Base-by-base conservation (phyloP, 495 filamentous ascomycete genomes). In the Aspergillus campestris region DNA sequence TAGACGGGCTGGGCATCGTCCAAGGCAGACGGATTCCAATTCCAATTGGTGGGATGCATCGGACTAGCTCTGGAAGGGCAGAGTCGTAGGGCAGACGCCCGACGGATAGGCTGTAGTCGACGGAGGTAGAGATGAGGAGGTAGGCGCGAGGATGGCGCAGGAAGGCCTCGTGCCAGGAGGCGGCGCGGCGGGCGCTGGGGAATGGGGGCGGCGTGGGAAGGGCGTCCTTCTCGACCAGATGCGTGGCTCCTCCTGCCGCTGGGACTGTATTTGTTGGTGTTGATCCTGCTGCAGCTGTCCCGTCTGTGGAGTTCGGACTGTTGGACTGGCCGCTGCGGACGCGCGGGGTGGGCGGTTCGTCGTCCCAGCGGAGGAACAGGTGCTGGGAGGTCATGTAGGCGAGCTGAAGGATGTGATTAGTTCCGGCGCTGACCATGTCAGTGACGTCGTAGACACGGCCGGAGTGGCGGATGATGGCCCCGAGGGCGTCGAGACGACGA, bases 91-190 rank as follows among this genome's bases (percentile, higher is more conserved):
- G 63, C 1, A 66, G 28, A 11, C 55, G 43, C 0, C 61, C 61
- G 7, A 58, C 44, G 1, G 63, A 41, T 5, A 66, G 42, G 27
- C 53, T 56, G 31, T 62, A 62, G 18, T 66, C 63, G 5, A 66
- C 57, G 0, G 51, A 55, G 1, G 53, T 64, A 0, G 61, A 66
- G 28, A 66, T 64, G 12, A 62, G 49, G 8, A 66, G 50, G 37
- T 66, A 66, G 1, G 61, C 63, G 7, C 63, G 59, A 1, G 63
- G 63, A 31, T 49, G 60, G 12, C 45, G 48, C 1, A 64, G 33
- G 34, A 60, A 66, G 0, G 63, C 61, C 12, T 64, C 63, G 14
- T 56, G 38, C 63, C 63, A 66, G 40, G 46, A 56, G 8, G 48
- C 56, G 10, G 55, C 55, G 7, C 52, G 48, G 7, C 18, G 34